A percentile compares a stretch with the other conserved stretches of the same genome.
phyloP scores from a whole-genome alignment of 106 monocot species.

The Dendrobium catenatum region DNA sequence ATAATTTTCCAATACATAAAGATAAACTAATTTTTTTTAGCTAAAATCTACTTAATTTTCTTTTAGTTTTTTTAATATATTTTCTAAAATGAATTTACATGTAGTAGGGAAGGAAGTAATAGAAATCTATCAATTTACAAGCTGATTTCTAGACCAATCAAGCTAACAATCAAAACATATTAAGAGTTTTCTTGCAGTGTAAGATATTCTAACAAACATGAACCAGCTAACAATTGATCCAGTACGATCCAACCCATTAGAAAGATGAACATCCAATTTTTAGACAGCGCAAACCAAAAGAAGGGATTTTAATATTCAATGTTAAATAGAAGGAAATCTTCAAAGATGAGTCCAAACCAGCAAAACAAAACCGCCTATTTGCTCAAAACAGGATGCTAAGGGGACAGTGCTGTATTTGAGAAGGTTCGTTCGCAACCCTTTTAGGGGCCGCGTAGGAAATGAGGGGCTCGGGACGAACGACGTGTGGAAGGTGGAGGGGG shows the following conservation, averaged over 20 bases:
- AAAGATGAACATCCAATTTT: not conserved
- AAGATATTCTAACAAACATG: not conserved
- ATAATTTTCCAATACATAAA: no score
- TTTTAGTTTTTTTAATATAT: not conserved
- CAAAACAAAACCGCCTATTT: no score
- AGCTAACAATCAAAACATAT: not conserved
- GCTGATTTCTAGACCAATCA: not conserved
- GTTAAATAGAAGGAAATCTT: not conserved
- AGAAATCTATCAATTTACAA: not conserved
- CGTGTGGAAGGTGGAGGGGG: no score
- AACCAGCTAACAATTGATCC: not conserved
- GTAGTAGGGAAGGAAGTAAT: not conserved
- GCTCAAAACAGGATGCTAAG: no score
- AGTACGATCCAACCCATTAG: not conserved
- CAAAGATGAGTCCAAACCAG: no score
- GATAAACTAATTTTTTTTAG: no score
- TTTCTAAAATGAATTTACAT: not conserved
- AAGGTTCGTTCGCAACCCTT: no score
- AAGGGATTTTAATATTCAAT: not conserved
- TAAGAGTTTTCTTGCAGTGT: not conserved
- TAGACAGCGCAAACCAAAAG: not conserved
- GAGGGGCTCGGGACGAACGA: no score
- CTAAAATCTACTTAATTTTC: no score
- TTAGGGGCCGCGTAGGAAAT: no score
- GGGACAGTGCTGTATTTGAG: no score